Percentiles rank a stretch among this genome's conserved stretches.
These are phyloP conservation scores for Candolleomyces efflorescens DNA, from an alignment of 768 basidiomycete species.

Conservation along the genomic window DNA sequence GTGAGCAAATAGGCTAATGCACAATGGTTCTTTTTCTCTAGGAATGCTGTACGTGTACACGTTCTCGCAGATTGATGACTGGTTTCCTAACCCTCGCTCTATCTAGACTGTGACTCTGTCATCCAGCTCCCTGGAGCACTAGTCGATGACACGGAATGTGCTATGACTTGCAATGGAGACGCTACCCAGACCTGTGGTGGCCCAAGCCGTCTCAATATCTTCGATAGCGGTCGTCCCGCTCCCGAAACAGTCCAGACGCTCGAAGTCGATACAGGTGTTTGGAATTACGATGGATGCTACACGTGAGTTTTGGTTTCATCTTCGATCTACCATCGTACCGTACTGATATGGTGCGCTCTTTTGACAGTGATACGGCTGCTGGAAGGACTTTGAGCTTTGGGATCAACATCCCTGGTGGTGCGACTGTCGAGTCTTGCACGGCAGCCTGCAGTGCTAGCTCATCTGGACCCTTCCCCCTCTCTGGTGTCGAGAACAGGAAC, in stretches of 20 bases:
- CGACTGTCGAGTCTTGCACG: slow-evolving; percentile 47
- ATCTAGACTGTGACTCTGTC: slow-evolving; percentile 55
- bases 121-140: slow-evolving; percentile 45
- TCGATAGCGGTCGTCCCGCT: slow-evolving; percentile 47
- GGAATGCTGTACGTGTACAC: slow-evolving; percentile 38
- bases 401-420: slow-evolving; percentile 38
- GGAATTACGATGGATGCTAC: slow-evolving; percentile 63
- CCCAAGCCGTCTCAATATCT: slow-evolving; percentile 46
- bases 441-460: slow-evolving; percentile 37
- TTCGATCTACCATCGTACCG: neutral
- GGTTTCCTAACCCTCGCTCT: neutral
- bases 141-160: slow-evolving; percentile 44
- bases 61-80: neutral
- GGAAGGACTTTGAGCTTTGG: slow-evolving; percentile 30
- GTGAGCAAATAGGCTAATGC: neutral
- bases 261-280: slow-evolving; percentile 35
- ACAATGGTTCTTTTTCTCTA: slow-evolving; percentile 10
- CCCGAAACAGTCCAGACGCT: slow-evolving; percentile 42
- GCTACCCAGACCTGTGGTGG: slow-evolving; percentile 52
- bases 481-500: slow-evolving; percentile 42
- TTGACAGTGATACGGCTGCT: slow-evolving; percentile 27
- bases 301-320: slow-evolving; percentile 33
- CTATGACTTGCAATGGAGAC: slow-evolving; percentile 51
- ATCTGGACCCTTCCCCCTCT: slow-evolving; percentile 27
- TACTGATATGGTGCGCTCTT: neutral